Evolutionary conservation across 2,329 filamentous ascomycete genomes (phyloP).

Genomic region (Chaetomiaceae sp.): DNA sequence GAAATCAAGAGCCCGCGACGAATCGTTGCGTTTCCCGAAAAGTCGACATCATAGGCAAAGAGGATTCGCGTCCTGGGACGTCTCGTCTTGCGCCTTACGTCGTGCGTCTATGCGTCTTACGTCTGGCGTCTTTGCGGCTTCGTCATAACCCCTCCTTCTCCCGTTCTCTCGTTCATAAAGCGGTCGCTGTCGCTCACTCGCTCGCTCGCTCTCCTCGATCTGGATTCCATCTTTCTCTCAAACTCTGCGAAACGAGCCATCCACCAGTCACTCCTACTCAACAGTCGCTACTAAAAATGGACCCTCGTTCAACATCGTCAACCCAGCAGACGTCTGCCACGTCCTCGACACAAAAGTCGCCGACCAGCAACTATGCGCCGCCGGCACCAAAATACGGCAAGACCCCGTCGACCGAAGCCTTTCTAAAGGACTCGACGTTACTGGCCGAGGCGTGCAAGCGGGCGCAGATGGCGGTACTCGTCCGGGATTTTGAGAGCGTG

Average conservation of each 20-base stretch:
- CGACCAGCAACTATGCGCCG: slow-evolving; percentile 28
- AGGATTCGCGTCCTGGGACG: not conserved
- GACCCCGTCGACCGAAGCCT: slow-evolving; percentile 47
- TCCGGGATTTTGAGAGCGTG: slow-evolving; percentile 77
- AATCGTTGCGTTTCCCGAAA: slow-evolving; percentile 1
- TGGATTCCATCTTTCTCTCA: not conserved
- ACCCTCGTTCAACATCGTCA: slow-evolving; percentile 31
- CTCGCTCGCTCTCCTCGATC: not conserved
- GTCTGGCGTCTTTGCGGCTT: slow-evolving; percentile 4
- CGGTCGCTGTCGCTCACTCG: not conserved
- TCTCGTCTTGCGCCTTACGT: not conserved
- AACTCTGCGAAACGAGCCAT: too few species aligned
- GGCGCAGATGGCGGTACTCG: slow-evolving; percentile 83
- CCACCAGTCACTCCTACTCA: not conserved
- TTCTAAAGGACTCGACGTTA: slow-evolving; percentile 77
- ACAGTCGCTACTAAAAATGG: slow-evolving; percentile 26
- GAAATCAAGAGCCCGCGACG: not conserved
- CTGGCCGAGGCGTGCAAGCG: slow-evolving; percentile 90
- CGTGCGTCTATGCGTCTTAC: too few species aligned
- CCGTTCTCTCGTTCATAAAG: not conserved
- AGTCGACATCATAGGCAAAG: not conserved
- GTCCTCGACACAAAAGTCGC: slow-evolving; percentile 27
- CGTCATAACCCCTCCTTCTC: slow-evolving; percentile 5
- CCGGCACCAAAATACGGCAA: slow-evolving; percentile 31
- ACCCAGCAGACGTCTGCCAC: slow-evolving; percentile 27